Base-by-base conservation (phyloP, 257 asterid genomes). In the Solanum pimpinellifolium region DNA sequence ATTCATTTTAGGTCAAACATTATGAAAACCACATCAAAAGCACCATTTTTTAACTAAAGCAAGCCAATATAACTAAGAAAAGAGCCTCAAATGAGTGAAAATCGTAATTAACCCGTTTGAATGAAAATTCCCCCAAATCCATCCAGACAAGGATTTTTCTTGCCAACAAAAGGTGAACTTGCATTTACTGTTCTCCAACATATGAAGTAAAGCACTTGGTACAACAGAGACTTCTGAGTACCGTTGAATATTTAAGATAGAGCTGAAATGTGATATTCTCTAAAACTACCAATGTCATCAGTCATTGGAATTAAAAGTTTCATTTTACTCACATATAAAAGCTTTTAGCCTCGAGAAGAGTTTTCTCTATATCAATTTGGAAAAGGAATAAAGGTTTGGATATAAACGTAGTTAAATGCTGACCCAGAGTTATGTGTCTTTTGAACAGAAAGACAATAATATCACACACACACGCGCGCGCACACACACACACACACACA, bases 361-460 rank as follows among this genome's bases (percentile, higher is more conserved):
- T 97, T 76, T 95, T 98, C 87, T 97, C 99, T 96, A 97, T 96
- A 90, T 97, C 97, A 87, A 97, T 99, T 87, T 90, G 93, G 89
- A 90, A 96, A 80, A 90, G 97, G 91, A 97, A 97, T 83, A 94
- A 92, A 39, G 98, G 94, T 91, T 95, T 95, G 60, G 99, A 93
- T 80, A 99, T 96, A 90, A 93, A 91, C 20, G 94, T 91, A 86
- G 97, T 88, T 93, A 97, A 93, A 90, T 97, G 98, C 90, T 96
- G 98, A 86, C 98, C 35, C 35, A 33, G 35, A 93, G 95, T 93
- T 80, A 97, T 93, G 94, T 97, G 98, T 92, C 99, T 95, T 99
- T 97, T 95, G 83, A 90, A 90, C 60, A 87, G 91, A 85, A 91
- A 42, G 3, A 41, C 85, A 84, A 15, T 91, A 84, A 92, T 92